Evolutionary conservation across 192 early-diverging fungal species (phyloP).

Genomic region (Coemansia furcata): DNA sequence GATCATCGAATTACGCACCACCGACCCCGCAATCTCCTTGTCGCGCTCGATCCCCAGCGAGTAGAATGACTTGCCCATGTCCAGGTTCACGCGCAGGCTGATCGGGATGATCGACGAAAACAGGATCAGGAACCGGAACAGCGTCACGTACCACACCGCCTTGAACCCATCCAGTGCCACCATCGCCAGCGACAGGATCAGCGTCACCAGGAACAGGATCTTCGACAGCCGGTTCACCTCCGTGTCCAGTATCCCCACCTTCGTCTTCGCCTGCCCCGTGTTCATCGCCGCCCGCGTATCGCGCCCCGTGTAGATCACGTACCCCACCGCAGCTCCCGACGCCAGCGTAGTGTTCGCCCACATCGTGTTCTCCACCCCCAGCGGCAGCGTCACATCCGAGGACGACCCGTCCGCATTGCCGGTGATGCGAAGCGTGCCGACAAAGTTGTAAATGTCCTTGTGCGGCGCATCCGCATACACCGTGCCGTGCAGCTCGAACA

Average conservation of each 20-base stretch:
- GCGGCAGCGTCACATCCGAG: conserved; percentile 52
- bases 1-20: conserved; percentile 91
- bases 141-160: conserved; percentile 87
- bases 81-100: conserved; percentile 90
- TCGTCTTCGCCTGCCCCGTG: conserved; percentile 86
- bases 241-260: conserved; percentile 83
- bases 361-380: conserved; percentile 86
- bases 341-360: conserved; percentile 96
- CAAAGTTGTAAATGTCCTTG: conserved; percentile 92
- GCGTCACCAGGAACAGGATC: conserved; percentile 85
- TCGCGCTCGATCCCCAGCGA: conserved; percentile 87
- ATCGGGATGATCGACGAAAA: conserved; percentile 97
- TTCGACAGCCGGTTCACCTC: conserved; percentile 93
- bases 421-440: conserved; percentile 65
- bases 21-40: conserved; percentile 74
- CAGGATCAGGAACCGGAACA: conserved; percentile 91
- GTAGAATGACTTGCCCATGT: conserved; percentile 97
- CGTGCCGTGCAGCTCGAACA: conserved; percentile 64
- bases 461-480: conserved; percentile 89
- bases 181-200: conserved; percentile 79
- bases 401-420: background rate
- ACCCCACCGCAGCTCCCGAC: conserved; percentile 82
- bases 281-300: conserved; percentile 97
- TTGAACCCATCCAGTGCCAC: conserved; percentile 87
- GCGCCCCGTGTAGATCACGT: conserved; percentile 87